Evolutionary conservation across 768 basidiomycete species (phyloP).

Genomic region (Phanerochaete carnosa): DNA sequence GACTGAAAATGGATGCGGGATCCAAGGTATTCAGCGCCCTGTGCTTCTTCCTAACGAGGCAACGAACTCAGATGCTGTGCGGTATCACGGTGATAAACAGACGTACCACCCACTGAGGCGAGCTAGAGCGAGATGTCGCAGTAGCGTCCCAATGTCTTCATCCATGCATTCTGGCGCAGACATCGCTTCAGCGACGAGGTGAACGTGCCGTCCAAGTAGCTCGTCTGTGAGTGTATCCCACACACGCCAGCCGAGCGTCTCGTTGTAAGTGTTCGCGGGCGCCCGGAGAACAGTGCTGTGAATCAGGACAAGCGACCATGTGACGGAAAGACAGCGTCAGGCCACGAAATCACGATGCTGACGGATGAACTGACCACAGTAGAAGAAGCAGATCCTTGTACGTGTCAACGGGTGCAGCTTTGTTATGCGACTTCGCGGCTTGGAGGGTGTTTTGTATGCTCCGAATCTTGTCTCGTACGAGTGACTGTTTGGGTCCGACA

Average conservation of each 20-base stretch:
- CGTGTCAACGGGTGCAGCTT: neutral
- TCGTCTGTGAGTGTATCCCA: neutral
- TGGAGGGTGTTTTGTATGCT: neutral
- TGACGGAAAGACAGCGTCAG: neutral
- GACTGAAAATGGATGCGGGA: neutral
- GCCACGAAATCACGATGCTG: neutral
- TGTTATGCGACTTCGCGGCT: neutral
- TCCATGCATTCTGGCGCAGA: neutral
- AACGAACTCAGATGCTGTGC: neutral
- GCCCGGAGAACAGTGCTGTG: neutral
- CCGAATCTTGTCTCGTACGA: neutral
- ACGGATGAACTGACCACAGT: neutral
- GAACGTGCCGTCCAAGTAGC: neutral
- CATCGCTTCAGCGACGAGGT: neutral
- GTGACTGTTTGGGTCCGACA: neutral
- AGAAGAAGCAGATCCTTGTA: neutral
- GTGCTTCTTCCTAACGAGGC: neutral
- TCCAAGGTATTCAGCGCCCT: neutral
- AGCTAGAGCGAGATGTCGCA: neutral
- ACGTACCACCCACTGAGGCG: neutral
- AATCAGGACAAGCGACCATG: neutral
- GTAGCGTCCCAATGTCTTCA: neutral
- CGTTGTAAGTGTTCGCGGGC: neutral
- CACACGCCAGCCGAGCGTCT: neutral
- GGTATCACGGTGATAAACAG: too few relatives aligned